Percentiles rank a stretch among this genome's conserved stretches.
Evolutionary conservation across 441 rosid genomes (phyloP).

Genomic region (Omphalea diandra): DNA sequence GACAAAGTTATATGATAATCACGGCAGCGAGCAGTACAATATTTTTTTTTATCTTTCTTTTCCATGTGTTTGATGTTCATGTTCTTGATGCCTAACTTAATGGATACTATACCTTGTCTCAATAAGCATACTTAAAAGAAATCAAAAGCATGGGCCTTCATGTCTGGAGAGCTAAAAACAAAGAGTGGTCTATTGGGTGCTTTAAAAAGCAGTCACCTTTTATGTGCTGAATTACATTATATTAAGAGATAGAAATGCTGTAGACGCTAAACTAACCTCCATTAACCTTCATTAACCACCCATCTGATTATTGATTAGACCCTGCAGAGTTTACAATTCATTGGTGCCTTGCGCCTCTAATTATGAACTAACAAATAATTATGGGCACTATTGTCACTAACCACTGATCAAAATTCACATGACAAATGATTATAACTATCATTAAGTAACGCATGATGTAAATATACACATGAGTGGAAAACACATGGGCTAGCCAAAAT

Average conservation of each 20-base stretch:
- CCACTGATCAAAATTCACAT: conserved; percentile 25
- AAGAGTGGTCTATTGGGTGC: conserved; percentile 30
- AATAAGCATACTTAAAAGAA: conserved; percentile 40
- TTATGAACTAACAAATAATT: conserved; percentile 27
- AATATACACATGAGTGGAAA: not conserved
- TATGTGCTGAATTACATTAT: conserved; percentile 19
- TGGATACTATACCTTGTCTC: conserved; percentile 60
- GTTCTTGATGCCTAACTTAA: conserved; percentile 63
- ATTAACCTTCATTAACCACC: conserved; percentile 10
- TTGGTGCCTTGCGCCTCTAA: conserved; percentile 20
- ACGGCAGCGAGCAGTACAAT: conserved; percentile 10
- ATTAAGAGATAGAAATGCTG: not conserved
- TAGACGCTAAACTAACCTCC: not conserved
- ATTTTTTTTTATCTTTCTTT: conserved; percentile 8
- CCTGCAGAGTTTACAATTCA: too few relatives aligned
- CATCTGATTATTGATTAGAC: conserved; percentile 20
- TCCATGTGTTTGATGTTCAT: conserved; percentile 34
- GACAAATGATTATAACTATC: conserved; percentile 36
- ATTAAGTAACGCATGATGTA: conserved; percentile 15
- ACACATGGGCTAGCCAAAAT: conserved; percentile 14
- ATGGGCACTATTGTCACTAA: conserved; percentile 20
- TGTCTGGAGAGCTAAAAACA: conserved; percentile 41
- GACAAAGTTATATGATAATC: conserved; percentile 56
- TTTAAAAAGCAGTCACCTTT: conserved; percentile 34
- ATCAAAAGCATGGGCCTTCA: conserved; percentile 44